Conservation (phyloP, 495 filamentous ascomycete species). For the Ramalina intermedia region DNA sequence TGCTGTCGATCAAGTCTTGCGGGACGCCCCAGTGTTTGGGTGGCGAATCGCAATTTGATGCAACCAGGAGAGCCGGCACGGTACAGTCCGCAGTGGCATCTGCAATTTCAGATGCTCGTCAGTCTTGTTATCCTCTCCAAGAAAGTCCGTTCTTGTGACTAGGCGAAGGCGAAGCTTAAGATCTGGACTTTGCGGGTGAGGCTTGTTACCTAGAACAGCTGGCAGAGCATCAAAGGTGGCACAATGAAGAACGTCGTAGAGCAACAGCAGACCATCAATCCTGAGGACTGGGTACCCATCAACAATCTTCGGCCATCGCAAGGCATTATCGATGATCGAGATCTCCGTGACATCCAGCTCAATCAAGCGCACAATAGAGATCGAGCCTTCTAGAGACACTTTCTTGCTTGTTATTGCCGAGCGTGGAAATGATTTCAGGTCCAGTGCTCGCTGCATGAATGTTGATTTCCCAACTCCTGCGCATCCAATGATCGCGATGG, state of each 20-base stretch:
- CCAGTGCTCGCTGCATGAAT: conserved; percentile 69
- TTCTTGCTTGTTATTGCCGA: conserved; percentile 49
- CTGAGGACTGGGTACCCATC: conserved; percentile 48
- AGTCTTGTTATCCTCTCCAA: neutral
- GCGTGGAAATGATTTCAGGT: conserved; percentile 43
- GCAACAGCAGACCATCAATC: conserved; percentile 68
- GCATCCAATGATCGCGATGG: conserved; percentile 74
- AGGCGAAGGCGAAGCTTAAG: neutral
- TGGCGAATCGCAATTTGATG: conserved; percentile 70
- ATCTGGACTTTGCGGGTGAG: neutral
- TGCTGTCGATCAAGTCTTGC: conserved; percentile 41
- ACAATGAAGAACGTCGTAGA: conserved; percentile 73
- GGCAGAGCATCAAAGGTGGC: conserved; percentile 53
- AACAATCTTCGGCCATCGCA: conserved; percentile 68
- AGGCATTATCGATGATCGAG: conserved; percentile 47
- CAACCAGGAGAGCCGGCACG: conserved; percentile 62
- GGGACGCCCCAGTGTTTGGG: conserved; percentile 44
- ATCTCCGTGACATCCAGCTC: conserved; percentile 59
- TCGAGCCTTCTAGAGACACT: conserved; percentile 59
- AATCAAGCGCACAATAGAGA: conserved; percentile 67
- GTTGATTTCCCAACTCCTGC: conserved; percentile 76
- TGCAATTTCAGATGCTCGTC: conserved; percentile 22
- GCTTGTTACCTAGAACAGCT: conserved; percentile 55
- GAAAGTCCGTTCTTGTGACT: neutral
- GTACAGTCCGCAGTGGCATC: conserved; percentile 52